Conservation (phyloP, 306 rosid species). For the Sechiopsis laciniata region DNA sequence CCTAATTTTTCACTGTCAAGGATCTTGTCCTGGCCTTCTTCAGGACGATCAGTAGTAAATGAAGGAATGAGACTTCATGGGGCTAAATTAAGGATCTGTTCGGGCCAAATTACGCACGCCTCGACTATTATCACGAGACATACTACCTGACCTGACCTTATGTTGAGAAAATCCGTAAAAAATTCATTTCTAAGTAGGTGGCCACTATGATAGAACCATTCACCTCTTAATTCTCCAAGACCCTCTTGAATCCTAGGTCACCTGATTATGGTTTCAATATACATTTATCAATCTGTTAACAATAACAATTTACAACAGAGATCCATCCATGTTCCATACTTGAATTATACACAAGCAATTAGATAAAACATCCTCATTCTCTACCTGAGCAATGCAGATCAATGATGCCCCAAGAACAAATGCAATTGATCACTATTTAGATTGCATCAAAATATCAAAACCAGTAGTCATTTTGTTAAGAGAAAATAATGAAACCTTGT, state of each 20-base stretch:
- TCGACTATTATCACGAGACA: too few species aligned
- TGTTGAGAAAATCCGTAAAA: too few species aligned
- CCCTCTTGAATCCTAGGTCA: too few species aligned
- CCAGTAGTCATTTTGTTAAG: background rate
- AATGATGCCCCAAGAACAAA: background rate
- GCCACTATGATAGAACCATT: too few species aligned
- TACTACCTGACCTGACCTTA: too few species aligned
- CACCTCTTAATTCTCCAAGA: too few species aligned
- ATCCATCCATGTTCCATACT: background rate
- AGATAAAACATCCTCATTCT: background rate
- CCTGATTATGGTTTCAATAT: background rate
- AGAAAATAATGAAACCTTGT: background rate
- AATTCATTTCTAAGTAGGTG: too few species aligned
- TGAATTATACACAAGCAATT: background rate
- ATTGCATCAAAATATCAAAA: background rate
- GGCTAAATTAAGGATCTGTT: too few species aligned
- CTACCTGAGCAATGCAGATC: background rate
- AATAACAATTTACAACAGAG: background rate
- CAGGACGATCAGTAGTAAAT: constrained; percentile 39
- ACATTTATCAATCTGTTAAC: background rate
- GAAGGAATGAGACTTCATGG: too few species aligned
- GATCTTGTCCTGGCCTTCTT: constrained; percentile 40
- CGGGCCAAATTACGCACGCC: too few species aligned
- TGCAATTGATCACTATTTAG: background rate
- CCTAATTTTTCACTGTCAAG: constrained; percentile 25